Evolutionary conservation across 176 grass and related monocot genomes (phyloP).

Genomic region (Avena atlantica): DNA sequence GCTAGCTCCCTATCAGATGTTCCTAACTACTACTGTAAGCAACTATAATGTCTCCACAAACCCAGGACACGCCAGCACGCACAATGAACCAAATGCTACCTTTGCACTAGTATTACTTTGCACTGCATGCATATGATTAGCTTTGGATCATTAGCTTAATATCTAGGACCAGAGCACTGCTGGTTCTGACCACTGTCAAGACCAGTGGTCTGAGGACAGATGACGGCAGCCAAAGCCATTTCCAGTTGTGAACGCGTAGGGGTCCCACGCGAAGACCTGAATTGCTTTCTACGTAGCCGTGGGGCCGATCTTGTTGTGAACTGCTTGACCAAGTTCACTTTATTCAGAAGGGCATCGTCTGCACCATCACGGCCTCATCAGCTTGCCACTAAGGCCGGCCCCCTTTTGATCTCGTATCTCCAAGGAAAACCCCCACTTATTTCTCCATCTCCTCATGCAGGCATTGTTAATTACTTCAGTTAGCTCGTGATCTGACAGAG

Average conservation of each 20-base stretch:
- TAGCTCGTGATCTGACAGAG: slow-evolving; percentile 9
- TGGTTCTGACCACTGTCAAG: background rate
- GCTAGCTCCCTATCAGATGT: too few species aligned
- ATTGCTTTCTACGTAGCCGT: background rate
- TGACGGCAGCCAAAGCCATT: background rate
- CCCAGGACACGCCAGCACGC: too few species aligned
- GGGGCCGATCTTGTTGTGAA: slow-evolving; percentile 20
- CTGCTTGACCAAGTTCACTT: background rate
- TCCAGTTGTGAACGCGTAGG: background rate
- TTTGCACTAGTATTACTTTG: too few species aligned
- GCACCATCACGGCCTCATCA: slow-evolving; percentile 53
- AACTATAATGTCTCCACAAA: too few species aligned
- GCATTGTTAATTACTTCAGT: slow-evolving; percentile 28
- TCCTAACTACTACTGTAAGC: too few species aligned
- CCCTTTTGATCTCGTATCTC: slow-evolving; percentile 36
- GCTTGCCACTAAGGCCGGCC: slow-evolving; percentile 45
- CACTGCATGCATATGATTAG: slow-evolving; percentile 1
- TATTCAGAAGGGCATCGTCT: background rate
- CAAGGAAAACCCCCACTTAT: slow-evolving; percentile 18
- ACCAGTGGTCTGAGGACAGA: background rate
- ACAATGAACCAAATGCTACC: too few species aligned
- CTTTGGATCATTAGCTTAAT: slow-evolving; percentile 14
- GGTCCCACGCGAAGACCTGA: background rate
- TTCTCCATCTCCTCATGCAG: background rate
- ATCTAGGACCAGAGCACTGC: slow-evolving; percentile 20